These are phyloP conservation scores for Trametes coccinea DNA, from an alignment of 768 basidiomycete species.

Conservation along the genomic window DNA sequence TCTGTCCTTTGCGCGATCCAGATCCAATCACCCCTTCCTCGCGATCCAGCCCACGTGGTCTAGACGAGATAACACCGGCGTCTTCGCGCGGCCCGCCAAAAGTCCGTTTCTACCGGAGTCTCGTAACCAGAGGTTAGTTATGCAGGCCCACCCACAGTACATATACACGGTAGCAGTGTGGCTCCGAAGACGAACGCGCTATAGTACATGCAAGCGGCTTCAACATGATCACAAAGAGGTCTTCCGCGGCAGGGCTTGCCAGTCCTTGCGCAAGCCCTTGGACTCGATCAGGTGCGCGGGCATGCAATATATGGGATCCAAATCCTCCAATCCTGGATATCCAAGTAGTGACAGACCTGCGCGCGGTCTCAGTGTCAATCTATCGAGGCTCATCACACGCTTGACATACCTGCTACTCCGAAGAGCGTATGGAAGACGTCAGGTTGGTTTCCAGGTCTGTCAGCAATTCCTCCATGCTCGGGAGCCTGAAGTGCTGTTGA, in stretches of 20 bases:
- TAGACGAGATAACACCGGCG: slow-evolving; percentile 3
- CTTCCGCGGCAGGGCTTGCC: slow-evolving; percentile 54
- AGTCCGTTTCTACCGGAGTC: neutral
- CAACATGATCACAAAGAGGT: neutral
- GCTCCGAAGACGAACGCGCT: neutral
- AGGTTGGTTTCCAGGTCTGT: slow-evolving; percentile 88
- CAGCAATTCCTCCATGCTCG: slow-evolving; percentile 91
- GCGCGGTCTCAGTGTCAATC: neutral
- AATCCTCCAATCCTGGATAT: slow-evolving; percentile 77
- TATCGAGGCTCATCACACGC: neutral
- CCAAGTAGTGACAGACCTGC: slow-evolving; percentile 85
- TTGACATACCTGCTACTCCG: slow-evolving; percentile 72
- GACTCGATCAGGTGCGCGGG: slow-evolving; percentile 72
- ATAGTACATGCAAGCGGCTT: slow-evolving; percentile 2
- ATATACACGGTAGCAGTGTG: no score
- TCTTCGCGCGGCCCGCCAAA: neutral
- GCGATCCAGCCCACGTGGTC: slow-evolving; percentile 9
- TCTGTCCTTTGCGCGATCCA: slow-evolving; percentile 1
- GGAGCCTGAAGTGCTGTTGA: slow-evolving; percentile 55
- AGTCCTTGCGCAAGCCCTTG: slow-evolving; percentile 67
- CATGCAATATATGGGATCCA: slow-evolving; percentile 98
- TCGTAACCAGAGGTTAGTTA: neutral
- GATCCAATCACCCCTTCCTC: slow-evolving; percentile 2
- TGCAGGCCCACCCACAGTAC: no score
- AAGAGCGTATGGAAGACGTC: slow-evolving; percentile 98